Base-by-base conservation (phyloP, 2,329 filamentous ascomycete species). In the Penicillium digitatum region DNA sequence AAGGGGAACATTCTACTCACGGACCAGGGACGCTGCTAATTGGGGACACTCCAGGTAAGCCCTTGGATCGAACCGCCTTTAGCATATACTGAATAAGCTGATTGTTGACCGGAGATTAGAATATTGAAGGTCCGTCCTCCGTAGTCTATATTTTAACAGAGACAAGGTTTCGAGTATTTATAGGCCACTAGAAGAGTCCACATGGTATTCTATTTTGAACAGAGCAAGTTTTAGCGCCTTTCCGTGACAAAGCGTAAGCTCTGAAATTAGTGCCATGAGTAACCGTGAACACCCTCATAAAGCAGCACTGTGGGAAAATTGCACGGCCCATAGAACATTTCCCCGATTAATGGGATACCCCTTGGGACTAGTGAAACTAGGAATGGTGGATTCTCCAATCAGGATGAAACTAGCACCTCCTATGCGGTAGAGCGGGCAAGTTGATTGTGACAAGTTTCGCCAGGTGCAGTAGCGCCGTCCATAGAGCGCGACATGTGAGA, bases 371-470 rank as follows among this genome's bases (percentile, higher is more conserved):
- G 39, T 58, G 60, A 63, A 62, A 63, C 62, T 48, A 32, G 40
- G 29, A 35, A 38, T 31, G n/a, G 40, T 31, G 18, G 14, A 7
- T 16, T 38, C 52, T 54, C 52, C 52, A 54, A 54, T 54, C 52
- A 55, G 34, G 27, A 34, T 39, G 32, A 38, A 37, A 55, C 52
- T 24, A 18, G 27, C 47, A 22, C 48, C 48, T 44, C 43, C n/a
- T 38, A 32, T 12, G 20, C 6, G 24, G 53, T 57, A 48, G 47
- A 60, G 53, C 18, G 46, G 46, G 34, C 29, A 47, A 52, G 56
- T 11, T 57, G 61, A 65, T 65, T 61, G 62, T 65, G 62, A 65
- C 54, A 50, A 60, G 52, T 52, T 59, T 60, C 61, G 56, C 55
- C 47, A 27, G 29, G 44, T 44, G 48, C 62, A 64, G 60, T 64